A percentile compares a stretch with the other conserved stretches of the same genome.
Conservation (phyloP, 2,329 filamentous ascomycete species). For the Sporothrix globosa region DNA sequence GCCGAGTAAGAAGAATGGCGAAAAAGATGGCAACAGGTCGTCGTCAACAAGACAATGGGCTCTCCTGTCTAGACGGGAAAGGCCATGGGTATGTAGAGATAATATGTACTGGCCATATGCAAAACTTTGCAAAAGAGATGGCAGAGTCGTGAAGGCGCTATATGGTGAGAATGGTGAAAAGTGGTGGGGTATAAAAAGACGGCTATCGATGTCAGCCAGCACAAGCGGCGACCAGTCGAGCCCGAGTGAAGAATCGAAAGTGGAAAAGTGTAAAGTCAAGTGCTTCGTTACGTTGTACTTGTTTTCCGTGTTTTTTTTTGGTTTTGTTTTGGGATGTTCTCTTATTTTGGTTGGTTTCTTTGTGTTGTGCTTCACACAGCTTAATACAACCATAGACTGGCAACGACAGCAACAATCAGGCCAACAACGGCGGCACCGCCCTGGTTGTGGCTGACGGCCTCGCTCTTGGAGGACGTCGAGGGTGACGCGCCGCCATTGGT, state of each 20-base stretch:
- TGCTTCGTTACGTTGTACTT: conserved; percentile 6
- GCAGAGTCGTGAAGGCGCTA: conserved; percentile 31
- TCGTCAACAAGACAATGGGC: conserved; percentile 7
- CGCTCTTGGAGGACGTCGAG: conserved; percentile 44
- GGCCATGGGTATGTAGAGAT: conserved; percentile 19
- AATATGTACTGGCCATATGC: conserved; percentile 24
- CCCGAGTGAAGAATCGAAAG: conserved; percentile 5
- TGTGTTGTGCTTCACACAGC: background rate
- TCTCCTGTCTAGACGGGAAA: background rate
- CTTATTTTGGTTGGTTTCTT: background rate
- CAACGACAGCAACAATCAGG: conserved; percentile 59
- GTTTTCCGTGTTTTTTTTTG: conserved; percentile 6
- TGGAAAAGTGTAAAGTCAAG: background rate
- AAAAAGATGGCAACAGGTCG: conserved; percentile 21
- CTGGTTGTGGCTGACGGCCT: conserved; percentile 51
- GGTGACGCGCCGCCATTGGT: conserved; percentile 37
- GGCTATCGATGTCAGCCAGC: background rate
- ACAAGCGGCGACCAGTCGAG: background rate
- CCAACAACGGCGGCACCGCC: conserved; percentile 57
- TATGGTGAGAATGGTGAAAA: conserved; percentile 33
- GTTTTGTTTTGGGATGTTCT: background rate
- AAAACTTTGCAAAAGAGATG: conserved; percentile 25
- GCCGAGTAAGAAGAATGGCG: background rate
- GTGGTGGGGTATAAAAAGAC: background rate
- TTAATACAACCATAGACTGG: conserved; percentile 55